These are phyloP conservation scores for Linum usitatissimum DNA, from an alignment of 345 rosid species.

Conservation along the genomic window DNA sequence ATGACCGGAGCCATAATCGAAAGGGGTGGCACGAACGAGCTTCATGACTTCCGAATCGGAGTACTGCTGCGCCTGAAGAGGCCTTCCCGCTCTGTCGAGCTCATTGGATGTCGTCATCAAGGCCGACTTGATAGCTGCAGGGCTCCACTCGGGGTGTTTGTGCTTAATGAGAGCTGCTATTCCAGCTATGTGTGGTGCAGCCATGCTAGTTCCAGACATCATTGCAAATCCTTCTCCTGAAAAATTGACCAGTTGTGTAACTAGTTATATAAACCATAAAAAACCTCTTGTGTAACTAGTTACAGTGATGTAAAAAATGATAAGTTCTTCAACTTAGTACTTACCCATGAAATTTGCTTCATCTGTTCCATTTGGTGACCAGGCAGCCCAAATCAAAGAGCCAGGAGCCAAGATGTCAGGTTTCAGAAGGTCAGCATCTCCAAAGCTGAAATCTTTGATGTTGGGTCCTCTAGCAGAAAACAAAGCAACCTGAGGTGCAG, in stretches of 20 bases:
- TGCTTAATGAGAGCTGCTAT: constrained; percentile 98
- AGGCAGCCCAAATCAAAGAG: constrained; percentile 96
- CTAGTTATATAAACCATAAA: too few species aligned
- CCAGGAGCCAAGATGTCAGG: constrained; percentile 99
- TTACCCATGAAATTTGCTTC: constrained; percentile 81
- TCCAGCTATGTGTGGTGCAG: constrained; percentile 98
- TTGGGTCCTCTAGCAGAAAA: constrained; percentile 98
- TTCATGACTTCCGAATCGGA: constrained; percentile 72
- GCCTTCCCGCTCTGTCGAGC: constrained; percentile 80
- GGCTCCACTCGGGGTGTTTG: constrained; percentile 93
- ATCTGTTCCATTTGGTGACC: constrained; percentile 98
- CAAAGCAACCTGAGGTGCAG: constrained; percentile 95
- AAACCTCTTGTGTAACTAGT: neutral
- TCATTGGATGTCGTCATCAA: constrained; percentile 84
- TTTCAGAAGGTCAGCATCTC: constrained; percentile 96
- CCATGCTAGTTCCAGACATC: constrained; percentile 99
- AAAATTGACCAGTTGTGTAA: neutral
- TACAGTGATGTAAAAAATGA: too few species aligned
- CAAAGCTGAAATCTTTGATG: constrained; percentile 83
- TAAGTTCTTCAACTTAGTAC: constrained; percentile 1
- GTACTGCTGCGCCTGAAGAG: constrained; percentile 86
- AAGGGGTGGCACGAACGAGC: constrained; percentile 76
- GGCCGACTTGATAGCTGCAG: constrained; percentile 94
- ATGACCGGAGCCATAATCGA: constrained; percentile 97
- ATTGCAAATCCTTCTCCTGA: constrained; percentile 95